These are phyloP conservation scores for Candida ficus DNA, from an alignment of 805 yeast species.

Conservation along the genomic window DNA sequence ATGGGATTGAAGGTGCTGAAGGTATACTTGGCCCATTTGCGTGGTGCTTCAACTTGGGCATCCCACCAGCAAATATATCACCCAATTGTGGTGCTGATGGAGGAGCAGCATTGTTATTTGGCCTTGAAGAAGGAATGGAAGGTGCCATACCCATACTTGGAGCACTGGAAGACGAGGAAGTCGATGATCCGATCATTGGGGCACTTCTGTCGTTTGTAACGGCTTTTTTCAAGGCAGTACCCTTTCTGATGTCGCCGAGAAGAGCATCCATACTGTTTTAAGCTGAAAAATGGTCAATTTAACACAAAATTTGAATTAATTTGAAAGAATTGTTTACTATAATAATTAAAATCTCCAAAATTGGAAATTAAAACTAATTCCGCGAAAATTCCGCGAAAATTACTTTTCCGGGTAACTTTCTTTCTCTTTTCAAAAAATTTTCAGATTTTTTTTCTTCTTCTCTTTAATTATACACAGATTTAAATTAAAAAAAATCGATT, in stretches of 20 bases:
- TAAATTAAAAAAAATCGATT: no score
- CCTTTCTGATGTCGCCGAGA: conserved; percentile 80
- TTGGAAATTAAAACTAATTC: no score
- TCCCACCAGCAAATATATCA: conserved; percentile 23
- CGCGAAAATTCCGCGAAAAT: no score
- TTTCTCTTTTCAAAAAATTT: no score
- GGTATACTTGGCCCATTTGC: conserved; percentile 12
- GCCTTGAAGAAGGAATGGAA: conserved; percentile 15
- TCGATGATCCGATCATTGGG: conserved; percentile 35
- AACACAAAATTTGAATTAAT: no score
- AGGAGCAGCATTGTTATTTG: no score
- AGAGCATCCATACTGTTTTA: conserved; percentile 46
- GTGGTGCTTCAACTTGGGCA: conserved; percentile 21
- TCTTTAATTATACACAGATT: no score
- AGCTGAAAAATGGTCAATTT: not conserved
- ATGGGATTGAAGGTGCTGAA: conserved; percentile 23
- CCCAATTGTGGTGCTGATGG: conserved; percentile 20
- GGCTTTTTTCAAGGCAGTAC: conserved; percentile 54
- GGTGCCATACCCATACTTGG: conserved; percentile 13
- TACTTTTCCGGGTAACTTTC: no score
- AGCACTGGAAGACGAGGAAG: conserved; percentile 3
- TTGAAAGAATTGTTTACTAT: no score
- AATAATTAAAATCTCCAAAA: no score
- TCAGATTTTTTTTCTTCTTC: no score
- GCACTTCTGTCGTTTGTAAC: conserved; percentile 63